Evolutionary conservation across 345 rosid species (phyloP).

Genomic region (Citropsis articulata): DNA sequence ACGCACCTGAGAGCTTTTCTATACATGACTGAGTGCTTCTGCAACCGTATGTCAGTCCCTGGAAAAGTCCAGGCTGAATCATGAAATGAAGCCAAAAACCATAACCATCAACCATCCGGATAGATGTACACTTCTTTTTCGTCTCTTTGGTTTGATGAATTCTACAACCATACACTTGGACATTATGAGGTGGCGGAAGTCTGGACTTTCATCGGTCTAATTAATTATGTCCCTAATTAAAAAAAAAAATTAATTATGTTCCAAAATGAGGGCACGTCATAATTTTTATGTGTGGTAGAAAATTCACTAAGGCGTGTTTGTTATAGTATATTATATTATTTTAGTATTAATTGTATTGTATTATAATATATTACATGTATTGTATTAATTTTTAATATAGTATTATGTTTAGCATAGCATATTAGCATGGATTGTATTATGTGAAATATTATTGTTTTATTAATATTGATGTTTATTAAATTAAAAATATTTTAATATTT

Average conservation of each 20-base stretch:
- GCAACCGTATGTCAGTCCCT: not conserved
- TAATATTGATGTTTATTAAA: too few species aligned
- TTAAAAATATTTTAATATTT: too few species aligned
- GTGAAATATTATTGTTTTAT: too few species aligned
- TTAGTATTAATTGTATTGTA: too few species aligned
- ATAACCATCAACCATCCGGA: not conserved
- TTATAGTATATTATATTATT: too few species aligned
- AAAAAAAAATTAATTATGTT: not conserved
- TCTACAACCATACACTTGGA: conserved; percentile 17
- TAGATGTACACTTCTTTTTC: not conserved
- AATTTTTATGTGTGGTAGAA: not conserved
- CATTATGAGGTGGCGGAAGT: not conserved
- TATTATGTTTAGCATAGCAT: too few species aligned
- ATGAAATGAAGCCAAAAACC: not conserved
- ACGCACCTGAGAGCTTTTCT: not conserved
- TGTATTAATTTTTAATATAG: too few species aligned
- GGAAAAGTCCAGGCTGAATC: not conserved
- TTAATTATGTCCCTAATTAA: not conserved
- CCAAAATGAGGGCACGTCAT: conserved; percentile 2
- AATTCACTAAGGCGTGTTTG: not conserved
- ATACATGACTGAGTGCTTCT: not conserved
- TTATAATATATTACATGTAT: too few species aligned
- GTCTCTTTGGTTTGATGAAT: not conserved
- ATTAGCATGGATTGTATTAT: too few species aligned
- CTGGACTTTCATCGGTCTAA: not conserved